Base-by-base conservation (phyloP, 805 yeast genomes). In the Yamadazyma insecticola region DNA sequence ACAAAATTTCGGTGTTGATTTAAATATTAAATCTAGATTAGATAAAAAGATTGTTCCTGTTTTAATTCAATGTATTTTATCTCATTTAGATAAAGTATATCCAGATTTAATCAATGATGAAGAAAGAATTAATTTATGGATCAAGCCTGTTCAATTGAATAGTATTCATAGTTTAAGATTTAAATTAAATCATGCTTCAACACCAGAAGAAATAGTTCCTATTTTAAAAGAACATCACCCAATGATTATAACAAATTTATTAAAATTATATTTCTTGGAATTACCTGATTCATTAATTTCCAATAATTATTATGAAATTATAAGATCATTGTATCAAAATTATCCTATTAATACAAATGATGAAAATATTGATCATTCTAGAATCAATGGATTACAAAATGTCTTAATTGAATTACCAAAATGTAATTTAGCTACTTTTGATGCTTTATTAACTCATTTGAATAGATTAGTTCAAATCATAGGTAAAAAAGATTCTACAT, bases 1-100 rank as follows among this genome's bases (percentile, higher is more conserved):
- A 28, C 90, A 83, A 51, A 78, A 80, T 6, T 86, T 86, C 59
- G 96, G 96, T 9, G 81, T 83, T 28, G 89, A 80, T 40, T 56
- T 86, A 28, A 82, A 78, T 34, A 72, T 79, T 15, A 72, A 85
- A 32, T 74, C 88, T 31, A 67, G 89, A 25, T 66, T 77, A 31
- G 95, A 85, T 47, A 70, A 75, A 39, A 80, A 76, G 42, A 74
- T 75, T 3, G 92, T 86, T 9, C 95, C 95, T 2, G 40, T 72
- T 6, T 53, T 86, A 9, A 66, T 85, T 0, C 76, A 83, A 18
- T 62, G 80, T 2, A 71, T 80, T 22, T 59, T 86, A 29, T 71
- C 75, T 12, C 73, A 75, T 45, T 70, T 86, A 70, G 95, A 87
- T 54, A 57, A 60, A 13, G 61, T 72, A 2, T 86, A 85, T 47